These are phyloP conservation scores for Penicillium coprophilum DNA, from an alignment of 495 filamentous ascomycete species.

Conservation along the genomic window DNA sequence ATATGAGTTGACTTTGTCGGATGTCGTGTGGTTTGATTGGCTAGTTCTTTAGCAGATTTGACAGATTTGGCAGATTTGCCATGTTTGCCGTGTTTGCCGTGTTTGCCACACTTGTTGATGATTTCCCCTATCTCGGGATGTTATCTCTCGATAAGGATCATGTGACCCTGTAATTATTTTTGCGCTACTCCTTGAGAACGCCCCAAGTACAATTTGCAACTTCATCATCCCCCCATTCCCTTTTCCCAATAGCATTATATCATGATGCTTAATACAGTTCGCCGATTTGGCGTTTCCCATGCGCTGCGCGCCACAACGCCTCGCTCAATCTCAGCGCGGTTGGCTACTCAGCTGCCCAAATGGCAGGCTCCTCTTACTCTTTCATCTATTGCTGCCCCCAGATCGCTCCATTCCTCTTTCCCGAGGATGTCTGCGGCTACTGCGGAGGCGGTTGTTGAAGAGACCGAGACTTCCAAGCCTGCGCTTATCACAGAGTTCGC, in stretches of 20 bases:
- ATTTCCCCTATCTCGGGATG: constrained; percentile 1
- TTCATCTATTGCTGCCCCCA: constrained; percentile 19
- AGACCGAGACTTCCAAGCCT: constrained; percentile 19
- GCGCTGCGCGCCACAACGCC: constrained; percentile 39
- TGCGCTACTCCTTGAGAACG: constrained; percentile 9
- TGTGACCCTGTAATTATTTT: constrained; percentile 20
- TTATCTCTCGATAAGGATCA: constrained; percentile 29
- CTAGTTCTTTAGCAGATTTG: not conserved
- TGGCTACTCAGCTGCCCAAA: constrained; percentile 32
- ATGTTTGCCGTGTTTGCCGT: constrained; percentile 2
- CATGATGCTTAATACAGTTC: constrained; percentile 46
- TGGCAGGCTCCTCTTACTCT: constrained; percentile 28
- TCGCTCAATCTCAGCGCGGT: constrained; percentile 29
- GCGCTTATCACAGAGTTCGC: constrained; percentile 62
- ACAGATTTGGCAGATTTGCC: not conserved
- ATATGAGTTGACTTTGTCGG: not conserved
- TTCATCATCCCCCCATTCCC: constrained; percentile 6
- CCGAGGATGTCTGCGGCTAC: constrained; percentile 28
- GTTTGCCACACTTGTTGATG: not conserved
- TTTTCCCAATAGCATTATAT: constrained; percentile 8
- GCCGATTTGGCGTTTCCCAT: constrained; percentile 40
- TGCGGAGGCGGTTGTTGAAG: constrained; percentile 21
- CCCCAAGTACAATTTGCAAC: constrained; percentile 8
- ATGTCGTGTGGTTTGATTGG: not conserved
- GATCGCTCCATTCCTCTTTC: constrained; percentile 37